A percentile compares a stretch with the other conserved stretches of the same genome.
Conservation (phyloP, 2,329 filamentous ascomycete species). For the Ophiostoma perfectum region DNA sequence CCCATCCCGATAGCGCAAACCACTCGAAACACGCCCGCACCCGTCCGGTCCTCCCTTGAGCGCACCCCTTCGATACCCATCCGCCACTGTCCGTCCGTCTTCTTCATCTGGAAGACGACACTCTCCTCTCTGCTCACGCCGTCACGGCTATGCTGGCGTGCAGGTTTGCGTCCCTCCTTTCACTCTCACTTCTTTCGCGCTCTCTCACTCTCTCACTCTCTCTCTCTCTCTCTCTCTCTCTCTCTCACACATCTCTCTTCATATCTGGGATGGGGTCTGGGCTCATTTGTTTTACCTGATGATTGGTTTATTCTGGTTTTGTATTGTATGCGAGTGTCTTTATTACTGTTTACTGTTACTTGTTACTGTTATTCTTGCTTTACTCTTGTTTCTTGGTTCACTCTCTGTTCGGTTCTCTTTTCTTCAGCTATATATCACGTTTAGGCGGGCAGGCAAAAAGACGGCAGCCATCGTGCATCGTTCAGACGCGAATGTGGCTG, state of each 20-base stretch:
- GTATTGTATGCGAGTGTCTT: background rate
- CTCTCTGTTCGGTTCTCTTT: background rate
- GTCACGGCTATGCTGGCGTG: constrained; percentile 16
- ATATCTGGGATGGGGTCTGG: constrained; percentile 18
- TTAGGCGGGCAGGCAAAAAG: constrained; percentile 10
- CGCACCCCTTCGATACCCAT: constrained; percentile 5
- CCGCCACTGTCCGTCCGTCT: background rate
- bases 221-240: background rate
- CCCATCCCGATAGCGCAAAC: constrained; percentile 1
- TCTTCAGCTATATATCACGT: constrained; percentile 12
- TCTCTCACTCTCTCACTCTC: background rate
- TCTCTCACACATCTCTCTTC: background rate
- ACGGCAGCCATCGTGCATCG: background rate
- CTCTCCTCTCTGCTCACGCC: constrained; percentile 3
- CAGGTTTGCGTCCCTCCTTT: constrained; percentile 13
- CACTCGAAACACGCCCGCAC: background rate
- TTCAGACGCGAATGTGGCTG: background rate
- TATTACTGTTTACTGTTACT: constrained; percentile 10
- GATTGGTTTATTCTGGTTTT: constrained; percentile 18
- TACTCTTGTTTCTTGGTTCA: constrained; percentile 16
- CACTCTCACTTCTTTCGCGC: background rate
- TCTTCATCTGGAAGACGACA: constrained; percentile 3
- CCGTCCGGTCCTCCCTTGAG: constrained; percentile 9
- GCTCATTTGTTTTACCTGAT: constrained; percentile 10
- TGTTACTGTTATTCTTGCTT: constrained; percentile 15